Conservation (phyloP, 2,329 filamentous ascomycete genomes). For the Calonectria pteridis region DNA sequence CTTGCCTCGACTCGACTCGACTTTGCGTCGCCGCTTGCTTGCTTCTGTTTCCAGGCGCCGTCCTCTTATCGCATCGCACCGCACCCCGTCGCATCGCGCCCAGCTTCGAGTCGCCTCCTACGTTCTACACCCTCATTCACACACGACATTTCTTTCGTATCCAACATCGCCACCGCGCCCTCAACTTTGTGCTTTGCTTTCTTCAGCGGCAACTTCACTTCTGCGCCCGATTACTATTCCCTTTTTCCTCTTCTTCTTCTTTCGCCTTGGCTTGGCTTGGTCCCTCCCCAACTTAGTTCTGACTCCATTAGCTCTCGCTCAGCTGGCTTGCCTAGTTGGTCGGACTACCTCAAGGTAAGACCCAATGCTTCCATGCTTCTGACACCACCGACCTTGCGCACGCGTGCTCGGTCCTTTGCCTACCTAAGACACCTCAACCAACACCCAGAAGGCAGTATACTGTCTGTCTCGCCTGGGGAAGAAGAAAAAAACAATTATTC, state of each 20-base stretch:
- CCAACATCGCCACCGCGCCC: conserved; percentile 14
- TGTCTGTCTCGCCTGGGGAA: conserved; percentile 31
- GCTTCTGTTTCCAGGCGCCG: conserved; percentile 3
- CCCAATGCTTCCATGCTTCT: conserved; percentile 37
- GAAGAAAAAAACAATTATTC: conserved; percentile 21
- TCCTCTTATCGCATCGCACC: conserved; percentile 16
- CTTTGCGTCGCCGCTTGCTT: conserved; percentile 10
- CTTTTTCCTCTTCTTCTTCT: conserved; percentile 29
- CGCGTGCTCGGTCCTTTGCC: conserved; percentile 37
- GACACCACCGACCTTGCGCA: conserved; percentile 42
- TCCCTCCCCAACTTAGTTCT: conserved; percentile 17
- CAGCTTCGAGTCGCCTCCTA: conserved; percentile 4
- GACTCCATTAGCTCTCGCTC: conserved; percentile 40
- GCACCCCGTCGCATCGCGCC: conserved; percentile 13
- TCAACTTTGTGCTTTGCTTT: neutral
- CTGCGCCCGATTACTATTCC: conserved; percentile 37
- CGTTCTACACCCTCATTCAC: conserved; percentile 14
- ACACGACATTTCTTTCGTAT: conserved; percentile 1
- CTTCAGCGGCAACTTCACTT: conserved; percentile 21
- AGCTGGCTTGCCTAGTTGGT: conserved; percentile 31
- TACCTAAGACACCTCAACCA: conserved; percentile 30
- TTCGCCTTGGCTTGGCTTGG: neutral
- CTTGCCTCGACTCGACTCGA: conserved; percentile 17
- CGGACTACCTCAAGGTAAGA: conserved; percentile 40
- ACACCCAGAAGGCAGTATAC: conserved; percentile 26